These are phyloP conservation scores for Epichloe baconii DNA, from an alignment of 2,329 filamentous ascomycete genomes.

Conservation along the genomic window DNA sequence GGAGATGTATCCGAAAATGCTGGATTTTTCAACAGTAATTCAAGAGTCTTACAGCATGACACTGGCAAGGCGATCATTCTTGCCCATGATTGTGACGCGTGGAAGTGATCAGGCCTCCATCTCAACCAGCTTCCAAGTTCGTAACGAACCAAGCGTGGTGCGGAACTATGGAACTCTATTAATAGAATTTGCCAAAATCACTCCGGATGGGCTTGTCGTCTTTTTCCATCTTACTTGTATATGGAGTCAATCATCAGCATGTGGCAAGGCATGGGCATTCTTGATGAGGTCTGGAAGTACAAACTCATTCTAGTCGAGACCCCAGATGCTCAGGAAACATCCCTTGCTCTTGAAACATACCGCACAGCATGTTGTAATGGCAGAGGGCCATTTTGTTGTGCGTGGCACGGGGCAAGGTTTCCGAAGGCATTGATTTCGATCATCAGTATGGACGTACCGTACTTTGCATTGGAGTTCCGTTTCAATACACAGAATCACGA, in stretches of 20 bases:
- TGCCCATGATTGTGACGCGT: conserved; percentile 94
- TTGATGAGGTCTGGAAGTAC: conserved; percentile 98
- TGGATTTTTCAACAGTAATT: conserved; percentile 81
- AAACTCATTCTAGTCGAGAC: conserved; percentile 97
- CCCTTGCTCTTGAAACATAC: conserved; percentile 88
- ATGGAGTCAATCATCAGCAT: conserved; percentile 99
- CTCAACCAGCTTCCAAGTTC: conserved; percentile 86
- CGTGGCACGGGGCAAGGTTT: conserved; percentile 93
- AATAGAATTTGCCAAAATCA: conserved; percentile 91
- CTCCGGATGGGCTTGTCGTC: conserved; percentile 94
- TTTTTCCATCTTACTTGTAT: conserved; percentile 98
- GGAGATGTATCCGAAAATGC: conserved; percentile 99
- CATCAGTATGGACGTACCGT: conserved; percentile 96
- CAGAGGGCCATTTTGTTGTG: conserved; percentile 80
- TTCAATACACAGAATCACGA: conserved; percentile 96
- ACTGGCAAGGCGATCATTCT: conserved; percentile 80
- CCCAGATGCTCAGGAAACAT: conserved; percentile 93
- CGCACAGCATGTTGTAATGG: conserved; percentile 96
- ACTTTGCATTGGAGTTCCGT: conserved; percentile 90
- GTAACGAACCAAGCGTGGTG: conserved; percentile 93
- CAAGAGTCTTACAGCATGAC: conserved; percentile 98
- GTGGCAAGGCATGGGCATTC: conserved; percentile 97
- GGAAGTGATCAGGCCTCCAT: conserved; percentile 90
- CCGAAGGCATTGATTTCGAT: conserved; percentile 97
- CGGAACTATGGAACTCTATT: conserved; percentile 90